phyloP scores from a whole-genome alignment of 306 rosid genomes.

The Quercus cerris region DNA sequence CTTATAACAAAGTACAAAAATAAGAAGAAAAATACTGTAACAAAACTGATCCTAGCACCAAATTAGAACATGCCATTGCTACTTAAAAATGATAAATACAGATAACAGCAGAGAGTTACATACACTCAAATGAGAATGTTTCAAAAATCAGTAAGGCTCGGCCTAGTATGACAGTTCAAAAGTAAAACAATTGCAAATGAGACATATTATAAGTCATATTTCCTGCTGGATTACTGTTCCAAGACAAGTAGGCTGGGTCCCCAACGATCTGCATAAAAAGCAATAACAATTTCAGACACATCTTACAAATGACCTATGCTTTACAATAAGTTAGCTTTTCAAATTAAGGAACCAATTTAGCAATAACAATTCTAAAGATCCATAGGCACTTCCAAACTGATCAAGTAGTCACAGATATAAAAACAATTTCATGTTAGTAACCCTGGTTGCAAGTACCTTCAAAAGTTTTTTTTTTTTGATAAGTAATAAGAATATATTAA shows the following conservation, averaged over 20 bases:
- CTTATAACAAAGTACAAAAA: background rate
- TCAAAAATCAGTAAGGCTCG: slow-evolving; percentile 10
- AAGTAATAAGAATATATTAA: too few species aligned
- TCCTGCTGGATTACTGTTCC: slow-evolving; percentile 49
- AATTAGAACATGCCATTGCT: background rate
- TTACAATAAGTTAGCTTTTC: background rate
- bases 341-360: background rate
- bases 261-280: slow-evolving; percentile 71
- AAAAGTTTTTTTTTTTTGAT: too few species aligned
- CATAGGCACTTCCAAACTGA: too few species aligned
- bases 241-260: slow-evolving; percentile 80
- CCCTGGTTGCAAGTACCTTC: too few species aligned
- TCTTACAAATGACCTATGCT: background rate
- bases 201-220: slow-evolving; percentile 8
- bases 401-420: too few species aligned
- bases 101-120: background rate
- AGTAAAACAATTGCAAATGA: background rate
- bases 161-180: background rate
- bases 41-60: background rate
- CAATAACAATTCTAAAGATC: too few species aligned
- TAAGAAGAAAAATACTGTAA: background rate
- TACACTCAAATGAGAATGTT: background rate
- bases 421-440: too few species aligned
- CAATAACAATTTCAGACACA: slow-evolving; percentile 14
- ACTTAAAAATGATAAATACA: background rate